These are phyloP conservation scores for Calonectria henricotiae DNA, from an alignment of 2,329 filamentous ascomycete species.

Conservation along the genomic window DNA sequence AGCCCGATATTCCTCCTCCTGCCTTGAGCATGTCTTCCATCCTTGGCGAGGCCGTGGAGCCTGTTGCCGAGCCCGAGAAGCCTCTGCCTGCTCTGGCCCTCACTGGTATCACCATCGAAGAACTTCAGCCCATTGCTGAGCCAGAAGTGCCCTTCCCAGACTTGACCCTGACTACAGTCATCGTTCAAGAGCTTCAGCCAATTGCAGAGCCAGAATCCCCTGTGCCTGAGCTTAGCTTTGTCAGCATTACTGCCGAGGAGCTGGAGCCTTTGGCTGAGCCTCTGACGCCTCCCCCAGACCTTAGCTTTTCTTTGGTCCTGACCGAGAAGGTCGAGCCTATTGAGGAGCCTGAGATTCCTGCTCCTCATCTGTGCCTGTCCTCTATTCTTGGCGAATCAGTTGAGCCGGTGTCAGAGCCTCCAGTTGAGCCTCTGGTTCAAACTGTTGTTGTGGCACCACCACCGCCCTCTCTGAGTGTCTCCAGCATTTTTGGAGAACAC, in stretches of 20 bases:
- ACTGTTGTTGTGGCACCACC: neutral
- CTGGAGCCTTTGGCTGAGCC: slow-evolving; percentile 41
- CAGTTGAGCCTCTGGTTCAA: neutral
- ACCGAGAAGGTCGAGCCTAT: slow-evolving; percentile 37
- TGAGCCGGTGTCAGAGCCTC: slow-evolving; percentile 46
- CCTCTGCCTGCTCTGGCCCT: slow-evolving; percentile 15
- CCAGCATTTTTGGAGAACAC: slow-evolving; percentile 22
- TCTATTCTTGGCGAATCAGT: slow-evolving; percentile 4
- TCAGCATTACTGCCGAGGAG: slow-evolving; percentile 50
- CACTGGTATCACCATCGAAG: neutral
- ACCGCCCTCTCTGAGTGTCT: slow-evolving; percentile 18
- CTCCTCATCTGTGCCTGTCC: slow-evolving; percentile 11
- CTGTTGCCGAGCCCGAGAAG: slow-evolving; percentile 21
- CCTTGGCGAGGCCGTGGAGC: slow-evolving; percentile 49
- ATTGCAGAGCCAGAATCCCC: slow-evolving; percentile 47
- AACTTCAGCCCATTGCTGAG: slow-evolving; percentile 49
- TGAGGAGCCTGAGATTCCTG: slow-evolving; percentile 23
- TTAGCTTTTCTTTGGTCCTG: slow-evolving; percentile 23
- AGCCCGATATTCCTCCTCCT: slow-evolving; percentile 47
- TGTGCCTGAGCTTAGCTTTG: slow-evolving; percentile 50
- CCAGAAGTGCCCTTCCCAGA: slow-evolving; percentile 46
- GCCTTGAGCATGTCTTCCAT: slow-evolving; percentile 51
- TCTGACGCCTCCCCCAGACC: neutral
- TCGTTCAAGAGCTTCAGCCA: slow-evolving; percentile 55
- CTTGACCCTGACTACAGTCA: slow-evolving; percentile 56